These are phyloP conservation scores for Picea abies DNA, from an alignment of 83 land plant species.

Conservation along the genomic window DNA sequence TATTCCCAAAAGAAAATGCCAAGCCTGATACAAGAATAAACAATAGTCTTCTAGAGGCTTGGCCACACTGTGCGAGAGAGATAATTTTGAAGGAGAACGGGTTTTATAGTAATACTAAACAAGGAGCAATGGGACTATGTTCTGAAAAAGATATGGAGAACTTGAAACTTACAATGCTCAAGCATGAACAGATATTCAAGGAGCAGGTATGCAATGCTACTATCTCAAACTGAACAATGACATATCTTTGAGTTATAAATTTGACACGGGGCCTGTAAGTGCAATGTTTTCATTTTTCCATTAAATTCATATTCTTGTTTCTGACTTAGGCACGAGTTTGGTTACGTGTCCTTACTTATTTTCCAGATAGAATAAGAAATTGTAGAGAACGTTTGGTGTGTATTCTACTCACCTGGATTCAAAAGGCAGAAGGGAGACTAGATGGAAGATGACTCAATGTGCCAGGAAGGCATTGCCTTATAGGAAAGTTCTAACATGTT, in stretches of 20 bases:
- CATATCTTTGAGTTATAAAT: not conserved
- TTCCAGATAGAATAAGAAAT: not conserved
- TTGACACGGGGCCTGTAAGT: not conserved
- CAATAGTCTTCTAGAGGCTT: slow-evolving; percentile 7
- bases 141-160: slow-evolving; percentile 16
- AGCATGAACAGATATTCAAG: slow-evolving; percentile 13
- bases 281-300: not conserved
- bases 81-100: not conserved
- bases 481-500: not conserved
- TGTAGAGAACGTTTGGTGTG: not conserved
- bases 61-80: slow-evolving; percentile 3
- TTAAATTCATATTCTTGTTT: not conserved
- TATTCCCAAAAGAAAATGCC: not conserved
- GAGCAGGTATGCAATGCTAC: not conserved
- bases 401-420: not conserved
- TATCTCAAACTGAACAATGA: not conserved
- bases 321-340: not conserved
- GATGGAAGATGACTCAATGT: not conserved
- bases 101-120: not conserved
- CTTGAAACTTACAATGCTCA: slow-evolving; percentile 15
- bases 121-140: slow-evolving; percentile 7
- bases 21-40: slow-evolving; percentile 8
- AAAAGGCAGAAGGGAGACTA: not conserved
- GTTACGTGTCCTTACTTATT: not conserved
- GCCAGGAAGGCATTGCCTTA: not conserved